A percentile compares a stretch with the other conserved stretches of the same genome.
Conservation (phyloP, 495 filamentous ascomycete species). For the Xylaria acuta region DNA sequence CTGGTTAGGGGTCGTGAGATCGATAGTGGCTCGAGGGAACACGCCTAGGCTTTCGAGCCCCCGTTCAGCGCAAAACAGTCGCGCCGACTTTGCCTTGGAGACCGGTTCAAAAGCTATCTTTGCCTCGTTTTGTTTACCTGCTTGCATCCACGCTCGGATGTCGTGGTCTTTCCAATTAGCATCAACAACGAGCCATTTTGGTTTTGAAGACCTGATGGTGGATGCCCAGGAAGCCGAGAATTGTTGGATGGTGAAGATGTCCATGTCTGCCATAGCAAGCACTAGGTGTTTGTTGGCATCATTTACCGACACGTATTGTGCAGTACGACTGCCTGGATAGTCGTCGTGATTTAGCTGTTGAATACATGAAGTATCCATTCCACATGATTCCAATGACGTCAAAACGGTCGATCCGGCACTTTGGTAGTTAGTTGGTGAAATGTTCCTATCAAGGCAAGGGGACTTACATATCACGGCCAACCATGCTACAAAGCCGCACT, state of each 20-base stretch:
- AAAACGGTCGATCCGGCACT: constrained; percentile 73
- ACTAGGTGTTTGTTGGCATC: constrained; percentile 79
- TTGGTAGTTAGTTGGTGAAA: not conserved
- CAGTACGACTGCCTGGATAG: constrained; percentile 66
- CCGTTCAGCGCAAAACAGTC: constrained; percentile 63
- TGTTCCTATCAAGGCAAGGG: not conserved
- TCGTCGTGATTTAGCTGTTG: constrained; percentile 56
- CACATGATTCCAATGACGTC: constrained; percentile 62
- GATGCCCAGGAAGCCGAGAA: constrained; percentile 65
- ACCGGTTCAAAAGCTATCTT: constrained; percentile 91
- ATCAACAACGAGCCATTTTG: constrained; percentile 80
- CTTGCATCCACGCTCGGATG: constrained; percentile 65
- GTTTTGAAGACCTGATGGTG: constrained; percentile 59
- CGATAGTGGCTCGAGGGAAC: constrained; percentile 67
- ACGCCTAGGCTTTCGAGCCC: constrained; percentile 45
- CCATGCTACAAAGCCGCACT: constrained; percentile 73
- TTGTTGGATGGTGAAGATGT: constrained; percentile 68
- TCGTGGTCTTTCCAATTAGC: constrained; percentile 76
- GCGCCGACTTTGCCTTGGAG: constrained; percentile 73
- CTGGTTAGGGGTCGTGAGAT: constrained; percentile 81
- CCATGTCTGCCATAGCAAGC: constrained; percentile 94
- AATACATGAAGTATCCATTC: constrained; percentile 70
- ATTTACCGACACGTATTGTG: constrained; percentile 92
- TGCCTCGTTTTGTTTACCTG: constrained; percentile 59
- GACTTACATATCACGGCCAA: constrained; percentile 72